phyloP scores from a whole-genome alignment of 345 rosid genomes.

The Streptanthus diversifolius region DNA sequence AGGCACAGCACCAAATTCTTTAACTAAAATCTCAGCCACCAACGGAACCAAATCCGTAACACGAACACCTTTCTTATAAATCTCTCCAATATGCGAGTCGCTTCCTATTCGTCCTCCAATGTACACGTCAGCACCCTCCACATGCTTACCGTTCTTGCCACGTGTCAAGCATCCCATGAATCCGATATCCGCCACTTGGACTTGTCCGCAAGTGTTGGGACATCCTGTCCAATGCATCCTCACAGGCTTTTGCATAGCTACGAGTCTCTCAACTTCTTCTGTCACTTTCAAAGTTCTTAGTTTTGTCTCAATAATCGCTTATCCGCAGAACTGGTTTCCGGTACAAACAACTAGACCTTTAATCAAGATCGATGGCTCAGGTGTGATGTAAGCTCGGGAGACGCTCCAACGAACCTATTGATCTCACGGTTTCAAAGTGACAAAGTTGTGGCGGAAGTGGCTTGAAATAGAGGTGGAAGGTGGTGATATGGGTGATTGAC shows the following conservation, averaged over 20 bases:
- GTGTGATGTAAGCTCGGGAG: no score
- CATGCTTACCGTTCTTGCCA: constrained; percentile 54
- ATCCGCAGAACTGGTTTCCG: constrained; percentile 76
- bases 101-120: constrained; percentile 88
- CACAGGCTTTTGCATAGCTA: constrained; percentile 52
- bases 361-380: constrained; percentile 50
- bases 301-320: constrained; percentile 90
- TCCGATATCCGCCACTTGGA: constrained; percentile 89
- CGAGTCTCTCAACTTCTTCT: constrained; percentile 75
- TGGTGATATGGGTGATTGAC: no score
- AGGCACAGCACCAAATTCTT: constrained; percentile 78
- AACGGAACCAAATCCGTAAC: constrained; percentile 80
- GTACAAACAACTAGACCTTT: constrained; percentile 91
- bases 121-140: constrained; percentile 80
- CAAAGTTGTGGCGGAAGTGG: no score
- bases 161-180: constrained; percentile 94
- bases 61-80: constrained; percentile 78
- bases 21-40: constrained; percentile 68
- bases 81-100: constrained; percentile 71
- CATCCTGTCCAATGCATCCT: constrained; percentile 99
- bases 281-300: constrained; percentile 83
- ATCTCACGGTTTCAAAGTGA: no score
- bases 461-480: no score
- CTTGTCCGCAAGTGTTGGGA: constrained; percentile 66
- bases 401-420: no score